phyloP scores from a whole-genome alignment of 257 asterid species.

The Thymus quinquecostatus region DNA sequence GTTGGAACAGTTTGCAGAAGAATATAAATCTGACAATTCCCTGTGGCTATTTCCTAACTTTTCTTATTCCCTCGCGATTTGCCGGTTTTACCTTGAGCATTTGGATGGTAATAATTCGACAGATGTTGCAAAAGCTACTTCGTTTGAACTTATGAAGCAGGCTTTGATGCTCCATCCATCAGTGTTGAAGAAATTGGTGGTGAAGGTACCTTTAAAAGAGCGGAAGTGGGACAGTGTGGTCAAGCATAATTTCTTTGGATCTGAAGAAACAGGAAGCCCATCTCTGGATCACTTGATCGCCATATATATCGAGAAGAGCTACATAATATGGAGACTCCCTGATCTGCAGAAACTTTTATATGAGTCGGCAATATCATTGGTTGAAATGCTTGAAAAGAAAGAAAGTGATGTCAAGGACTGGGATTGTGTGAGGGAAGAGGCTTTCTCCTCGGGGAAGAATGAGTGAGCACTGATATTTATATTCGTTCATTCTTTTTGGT shows the following conservation, averaged over 20 bases:
- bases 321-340: slow-evolving; percentile 93
- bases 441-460: slow-evolving; percentile 76
- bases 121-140: slow-evolving; percentile 49
- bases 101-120: slow-evolving; percentile 25
- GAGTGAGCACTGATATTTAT: slow-evolving; percentile 56
- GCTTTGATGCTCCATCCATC: slow-evolving; percentile 94
- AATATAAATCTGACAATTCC: slow-evolving; percentile 72
- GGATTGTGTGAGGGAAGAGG: slow-evolving; percentile 83
- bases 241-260: slow-evolving; percentile 54
- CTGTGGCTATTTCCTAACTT: slow-evolving; percentile 91
- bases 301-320: slow-evolving; percentile 81
- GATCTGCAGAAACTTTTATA: slow-evolving; percentile 75
- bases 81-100: slow-evolving; percentile 75
- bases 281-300: slow-evolving; percentile 81
- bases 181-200: slow-evolving; percentile 70
- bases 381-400: slow-evolving; percentile 47
- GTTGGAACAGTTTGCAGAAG: slow-evolving; percentile 81
- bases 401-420: slow-evolving; percentile 66
- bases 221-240: slow-evolving; percentile 61
- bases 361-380: slow-evolving; percentile 66
- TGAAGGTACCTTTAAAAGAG: slow-evolving; percentile 83
- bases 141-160: slow-evolving; percentile 87
- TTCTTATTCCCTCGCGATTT: slow-evolving; percentile 77
- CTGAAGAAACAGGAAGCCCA: slow-evolving; percentile 67
- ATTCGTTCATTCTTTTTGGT: neutral